phyloP scores from a whole-genome alignment of 2,329 filamentous ascomycete species.

The Colletotrichum tofieldiae region DNA sequence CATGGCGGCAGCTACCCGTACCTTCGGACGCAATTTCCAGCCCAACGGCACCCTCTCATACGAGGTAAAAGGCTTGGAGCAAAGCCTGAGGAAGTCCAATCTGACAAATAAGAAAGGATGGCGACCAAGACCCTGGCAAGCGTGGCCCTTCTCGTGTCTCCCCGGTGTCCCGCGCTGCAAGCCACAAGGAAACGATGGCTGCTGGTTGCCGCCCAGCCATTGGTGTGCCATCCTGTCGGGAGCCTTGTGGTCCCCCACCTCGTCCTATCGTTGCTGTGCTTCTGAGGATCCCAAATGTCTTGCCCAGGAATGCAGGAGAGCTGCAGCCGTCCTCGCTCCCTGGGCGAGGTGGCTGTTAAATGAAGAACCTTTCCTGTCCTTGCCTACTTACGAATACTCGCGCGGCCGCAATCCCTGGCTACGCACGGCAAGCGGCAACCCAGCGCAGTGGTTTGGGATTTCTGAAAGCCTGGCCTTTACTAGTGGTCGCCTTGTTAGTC shows the following conservation, averaged over 20 bases:
- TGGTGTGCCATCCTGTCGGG: conserved; percentile 36
- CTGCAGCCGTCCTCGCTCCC: background rate
- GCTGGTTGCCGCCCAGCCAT: conserved; percentile 9
- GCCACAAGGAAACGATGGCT: conserved; percentile 19
- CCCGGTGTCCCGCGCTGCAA: conserved; percentile 23
- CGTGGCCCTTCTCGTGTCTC: conserved; percentile 5
- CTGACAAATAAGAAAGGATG: conserved; percentile 25
- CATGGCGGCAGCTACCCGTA: conserved; percentile 12
- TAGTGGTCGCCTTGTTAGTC: conserved; percentile 27
- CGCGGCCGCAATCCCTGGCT: conserved; percentile 16
- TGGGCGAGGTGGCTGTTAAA: conserved; percentile 18
- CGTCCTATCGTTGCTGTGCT: conserved; percentile 7
- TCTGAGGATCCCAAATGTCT: conserved; percentile 22
- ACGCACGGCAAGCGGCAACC: conserved; percentile 25
- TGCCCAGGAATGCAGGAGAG: conserved; percentile 32
- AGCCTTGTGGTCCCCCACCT: conserved; percentile 13
- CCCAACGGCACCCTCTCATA: conserved; percentile 12
- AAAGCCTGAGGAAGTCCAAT: background rate
- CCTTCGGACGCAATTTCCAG: conserved; percentile 24
- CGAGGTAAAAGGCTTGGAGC: background rate
- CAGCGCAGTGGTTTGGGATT: conserved; percentile 30
- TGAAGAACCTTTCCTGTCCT: conserved; percentile 12
- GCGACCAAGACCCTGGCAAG: conserved; percentile 15
- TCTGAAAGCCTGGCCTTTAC: background rate
- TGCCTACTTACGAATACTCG: background rate